Evolutionary conservation across 2,329 filamentous ascomycete species (phyloP).

Genomic region (Cytospora mali): DNA sequence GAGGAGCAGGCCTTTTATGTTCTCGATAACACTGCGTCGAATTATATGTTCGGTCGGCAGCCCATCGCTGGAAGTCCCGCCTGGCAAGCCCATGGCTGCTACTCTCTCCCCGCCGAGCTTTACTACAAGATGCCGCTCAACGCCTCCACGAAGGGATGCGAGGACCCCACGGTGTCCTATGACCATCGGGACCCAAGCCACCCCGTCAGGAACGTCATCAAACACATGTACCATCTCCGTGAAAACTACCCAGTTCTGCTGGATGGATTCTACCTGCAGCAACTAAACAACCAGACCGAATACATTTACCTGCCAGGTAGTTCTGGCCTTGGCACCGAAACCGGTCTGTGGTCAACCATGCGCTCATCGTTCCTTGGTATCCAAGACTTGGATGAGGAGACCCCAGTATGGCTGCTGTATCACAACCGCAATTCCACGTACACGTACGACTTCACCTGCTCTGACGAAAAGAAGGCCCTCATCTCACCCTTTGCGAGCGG

Average conservation of each 20-base stretch:
- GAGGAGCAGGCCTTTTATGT: constrained; percentile 69
- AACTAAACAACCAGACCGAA: constrained; percentile 59
- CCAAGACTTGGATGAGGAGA: constrained; percentile 43
- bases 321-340: constrained; percentile 55
- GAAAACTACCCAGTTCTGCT: constrained; percentile 59
- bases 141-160: constrained; percentile 55
- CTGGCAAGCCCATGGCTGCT: constrained; percentile 68
- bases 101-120: constrained; percentile 56
- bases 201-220: constrained; percentile 62
- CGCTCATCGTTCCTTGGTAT: constrained; percentile 54
- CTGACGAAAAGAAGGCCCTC: constrained; percentile 49
- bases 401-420: constrained; percentile 54
- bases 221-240: constrained; percentile 63
- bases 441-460: constrained; percentile 52
- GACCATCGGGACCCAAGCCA: constrained; percentile 67
- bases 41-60: constrained; percentile 68
- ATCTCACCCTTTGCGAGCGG: constrained; percentile 57
- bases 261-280: constrained; percentile 59
- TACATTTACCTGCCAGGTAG: constrained; percentile 56
- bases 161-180: constrained; percentile 55
- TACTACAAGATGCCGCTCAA: constrained; percentile 62
- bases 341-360: constrained; percentile 59
- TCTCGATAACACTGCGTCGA: constrained; percentile 63
- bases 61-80: constrained; percentile 63
- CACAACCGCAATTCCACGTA: constrained; percentile 53